Evolutionary conservation across 495 filamentous ascomycete genomes (phyloP), one percentile per base, ranked within the genome.

Genomic region (Xanthoparmelia taractica): DNA sequence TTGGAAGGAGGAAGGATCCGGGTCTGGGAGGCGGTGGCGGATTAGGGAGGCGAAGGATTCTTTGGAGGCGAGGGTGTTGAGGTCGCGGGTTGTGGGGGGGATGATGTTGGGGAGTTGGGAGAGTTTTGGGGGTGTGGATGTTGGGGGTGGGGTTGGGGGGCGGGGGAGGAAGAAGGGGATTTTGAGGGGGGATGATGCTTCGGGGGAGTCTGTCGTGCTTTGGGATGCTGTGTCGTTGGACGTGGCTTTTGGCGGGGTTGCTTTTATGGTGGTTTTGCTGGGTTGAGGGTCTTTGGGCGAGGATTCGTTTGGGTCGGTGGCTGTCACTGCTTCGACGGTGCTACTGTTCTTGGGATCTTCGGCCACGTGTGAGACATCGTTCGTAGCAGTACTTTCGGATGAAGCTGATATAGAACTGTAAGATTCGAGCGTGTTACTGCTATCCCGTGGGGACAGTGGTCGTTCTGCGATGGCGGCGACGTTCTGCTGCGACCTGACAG

Each of bases 1-100:
- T 27, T 60, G 37, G 33, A 47, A 57, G 45, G 56, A 47, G 34
- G 37, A 55, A 5, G 37, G 27, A 37, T 63, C 57, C 45, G 65
- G 60, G 37, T 40, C 50, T 2, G 65, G 65, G 31, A 59, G 38
- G 12, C 55, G 55, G 2, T 50, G 41, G 47, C 60, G 60, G 37
- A 60, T 48, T 3, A 66, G 37, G 8, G 65, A 43, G 20, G 56
- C 36, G 60, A 63, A 60, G 13, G 60, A 43, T 34, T 52, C 45
- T 43, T 45, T 58, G 3, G 52, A 15, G 25, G 43, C 40, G 36
- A 58, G 55, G 0, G 61, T 43, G 36, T 18, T 47, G 54, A 58
- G 25, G 34, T 31, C 31, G 6, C 23, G 29, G 36, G 23, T 45
- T 36, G 45, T 66, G 4, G 54, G 23, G 1, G 65, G 60, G 15